Evolutionary conservation across 768 basidiomycete genomes (phyloP).

Genomic region (Jaapia argillacea): DNA sequence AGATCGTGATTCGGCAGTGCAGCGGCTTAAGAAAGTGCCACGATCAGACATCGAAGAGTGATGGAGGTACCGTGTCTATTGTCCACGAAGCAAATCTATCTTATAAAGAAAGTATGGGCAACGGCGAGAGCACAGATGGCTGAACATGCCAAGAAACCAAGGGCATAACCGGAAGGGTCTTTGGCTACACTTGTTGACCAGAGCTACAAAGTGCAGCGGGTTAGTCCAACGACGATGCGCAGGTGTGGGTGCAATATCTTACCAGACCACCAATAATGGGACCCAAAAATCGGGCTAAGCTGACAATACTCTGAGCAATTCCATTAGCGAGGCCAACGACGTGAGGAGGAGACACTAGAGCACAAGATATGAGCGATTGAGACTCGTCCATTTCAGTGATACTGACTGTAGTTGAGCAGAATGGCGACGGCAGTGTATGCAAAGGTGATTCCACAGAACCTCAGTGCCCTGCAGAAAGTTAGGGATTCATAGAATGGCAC

Average conservation of each 20-base stretch:
- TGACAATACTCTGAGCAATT: constrained; percentile 91
- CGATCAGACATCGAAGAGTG: no score
- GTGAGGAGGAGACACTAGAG: constrained; percentile 78
- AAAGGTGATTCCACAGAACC: constrained; percentile 85
- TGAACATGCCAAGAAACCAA: constrained; percentile 65
- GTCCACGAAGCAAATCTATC: constrained; percentile 24
- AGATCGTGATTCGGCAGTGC: no score
- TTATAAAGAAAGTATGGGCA: constrained; percentile 66
- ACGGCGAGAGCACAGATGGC: constrained; percentile 52
- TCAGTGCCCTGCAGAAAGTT: constrained; percentile 48
- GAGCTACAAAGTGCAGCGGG: constrained; percentile 3
- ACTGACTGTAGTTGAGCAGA: constrained; percentile 73
- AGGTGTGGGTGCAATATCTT: constrained; percentile 16
- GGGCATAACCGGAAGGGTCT: constrained; percentile 59
- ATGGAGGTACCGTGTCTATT: not conserved
- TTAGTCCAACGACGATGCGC: not conserved
- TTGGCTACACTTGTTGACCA: constrained; percentile 68
- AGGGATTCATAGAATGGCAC: not conserved
- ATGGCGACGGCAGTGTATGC: constrained; percentile 87
- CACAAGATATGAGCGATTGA: no score
- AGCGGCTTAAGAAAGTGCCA: no score
- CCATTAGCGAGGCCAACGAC: constrained; percentile 92
- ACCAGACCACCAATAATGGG: constrained; percentile 82
- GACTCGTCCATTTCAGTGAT: not conserved
- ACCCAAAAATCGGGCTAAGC: constrained; percentile 84